Evolutionary conservation across 116 monocot species (phyloP).

Genomic region (Trichopus zeylanicus): DNA sequence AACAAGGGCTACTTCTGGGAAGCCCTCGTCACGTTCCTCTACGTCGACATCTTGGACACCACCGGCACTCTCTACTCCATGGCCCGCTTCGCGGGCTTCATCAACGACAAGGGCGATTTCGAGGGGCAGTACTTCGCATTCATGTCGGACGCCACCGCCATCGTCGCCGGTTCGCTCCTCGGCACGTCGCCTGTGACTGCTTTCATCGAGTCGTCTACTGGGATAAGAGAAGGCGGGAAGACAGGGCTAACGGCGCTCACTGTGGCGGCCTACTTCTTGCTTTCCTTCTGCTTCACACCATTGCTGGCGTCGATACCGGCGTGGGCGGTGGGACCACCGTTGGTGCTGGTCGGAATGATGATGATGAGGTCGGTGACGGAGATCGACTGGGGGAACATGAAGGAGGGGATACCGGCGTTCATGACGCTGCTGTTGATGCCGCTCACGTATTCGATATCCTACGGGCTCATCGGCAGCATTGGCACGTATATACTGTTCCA

Average conservation of each 20-base stretch:
- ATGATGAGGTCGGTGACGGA: slow-evolving; percentile 82
- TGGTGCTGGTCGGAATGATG: slow-evolving; percentile 79
- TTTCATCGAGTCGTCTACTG: slow-evolving; percentile 85
- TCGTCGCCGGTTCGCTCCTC: slow-evolving; percentile 56
- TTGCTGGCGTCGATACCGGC: slow-evolving; percentile 79
- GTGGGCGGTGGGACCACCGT: slow-evolving; percentile 87
- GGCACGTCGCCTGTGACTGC: slow-evolving; percentile 86
- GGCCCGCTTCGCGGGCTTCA: slow-evolving; percentile 84
- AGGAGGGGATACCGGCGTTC: slow-evolving; percentile 72
- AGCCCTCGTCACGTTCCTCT: too few species aligned
- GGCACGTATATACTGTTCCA: slow-evolving; percentile 45
- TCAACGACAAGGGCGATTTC: slow-evolving; percentile 64
- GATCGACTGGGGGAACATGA: slow-evolving; percentile 82
- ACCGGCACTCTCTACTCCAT: slow-evolving; percentile 85
- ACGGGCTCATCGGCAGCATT: slow-evolving; percentile 76
- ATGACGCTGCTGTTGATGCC: slow-evolving; percentile 71
- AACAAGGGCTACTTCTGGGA: too few species aligned
- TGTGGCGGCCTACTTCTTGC: slow-evolving; percentile 48
- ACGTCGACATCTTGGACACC: slow-evolving; percentile 90
- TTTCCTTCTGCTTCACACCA: slow-evolving; percentile 83
- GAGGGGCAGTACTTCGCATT: slow-evolving; percentile 95
- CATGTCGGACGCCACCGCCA: slow-evolving; percentile 86
- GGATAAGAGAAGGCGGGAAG: slow-evolving; percentile 72
- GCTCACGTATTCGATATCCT: slow-evolving; percentile 84
- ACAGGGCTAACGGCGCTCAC: slow-evolving; percentile 77